Conservation (phyloP, 345 rosid genomes). For the Citrus hindsii region DNA sequence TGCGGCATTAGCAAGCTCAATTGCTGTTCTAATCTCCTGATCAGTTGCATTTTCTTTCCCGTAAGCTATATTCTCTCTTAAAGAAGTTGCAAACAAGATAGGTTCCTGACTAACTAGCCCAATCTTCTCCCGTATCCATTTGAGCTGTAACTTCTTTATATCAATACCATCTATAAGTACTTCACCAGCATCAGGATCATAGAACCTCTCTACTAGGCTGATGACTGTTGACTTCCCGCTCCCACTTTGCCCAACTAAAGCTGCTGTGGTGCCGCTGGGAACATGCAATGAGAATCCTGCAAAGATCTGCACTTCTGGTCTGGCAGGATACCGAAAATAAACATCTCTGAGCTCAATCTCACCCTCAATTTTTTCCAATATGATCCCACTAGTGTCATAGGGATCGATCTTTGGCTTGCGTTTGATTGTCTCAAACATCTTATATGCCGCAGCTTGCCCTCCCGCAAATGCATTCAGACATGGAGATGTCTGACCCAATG, state of each 20-base stretch:
- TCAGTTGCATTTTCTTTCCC: slow-evolving; percentile 59
- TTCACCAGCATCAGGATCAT: slow-evolving; percentile 68
- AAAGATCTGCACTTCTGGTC: slow-evolving; percentile 64
- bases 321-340: slow-evolving; percentile 63
- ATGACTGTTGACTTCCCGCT: slow-evolving; percentile 76
- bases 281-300: slow-evolving; percentile 54
- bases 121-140: slow-evolving; percentile 55
- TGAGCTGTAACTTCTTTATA: slow-evolving; percentile 50
- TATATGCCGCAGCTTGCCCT: slow-evolving; percentile 67
- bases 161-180: slow-evolving; percentile 56
- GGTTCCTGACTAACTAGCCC: slow-evolving; percentile 79
- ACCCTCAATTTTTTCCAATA: slow-evolving; percentile 44
- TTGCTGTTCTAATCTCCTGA: slow-evolving; percentile 51
- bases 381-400: slow-evolving; percentile 39
- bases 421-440: slow-evolving; percentile 69
- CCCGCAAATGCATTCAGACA: slow-evolving; percentile 59
- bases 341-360: slow-evolving; percentile 61
- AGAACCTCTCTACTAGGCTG: slow-evolving; percentile 64
- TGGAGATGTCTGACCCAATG: slow-evolving; percentile 68
- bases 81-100: slow-evolving; percentile 45
- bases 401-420: slow-evolving; percentile 54
- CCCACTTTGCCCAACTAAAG: slow-evolving; percentile 77
- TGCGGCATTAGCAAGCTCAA: slow-evolving; percentile 60
- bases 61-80: slow-evolving; percentile 61
- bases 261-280: slow-evolving; percentile 54